Conservation (phyloP, 169 alveolate genomes). For the Plasmodium malariae region DNA sequence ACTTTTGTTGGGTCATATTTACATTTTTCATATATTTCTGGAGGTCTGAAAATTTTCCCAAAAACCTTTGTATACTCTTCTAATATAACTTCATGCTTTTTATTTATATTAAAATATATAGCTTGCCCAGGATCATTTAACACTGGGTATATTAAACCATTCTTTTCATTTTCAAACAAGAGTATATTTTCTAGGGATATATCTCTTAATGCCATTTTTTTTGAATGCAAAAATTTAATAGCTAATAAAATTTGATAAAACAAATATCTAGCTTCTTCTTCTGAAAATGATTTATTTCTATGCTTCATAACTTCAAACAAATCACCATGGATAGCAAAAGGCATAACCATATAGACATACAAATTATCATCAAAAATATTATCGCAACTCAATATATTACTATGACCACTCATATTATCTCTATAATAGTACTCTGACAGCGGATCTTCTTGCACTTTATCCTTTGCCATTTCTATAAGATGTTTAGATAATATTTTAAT, state of each 20-base stretch:
- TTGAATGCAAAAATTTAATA: slow-evolving; percentile 73
- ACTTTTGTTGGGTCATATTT: slow-evolving; percentile 85
- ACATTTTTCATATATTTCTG: slow-evolving; percentile 81
- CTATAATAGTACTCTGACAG: slow-evolving; percentile 63
- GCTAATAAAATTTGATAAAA: slow-evolving; percentile 78
- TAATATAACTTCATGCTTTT: slow-evolving; percentile 33
- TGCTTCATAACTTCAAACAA: slow-evolving; percentile 81
- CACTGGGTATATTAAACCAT: slow-evolving; percentile 80
- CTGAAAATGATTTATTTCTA: slow-evolving; percentile 76
- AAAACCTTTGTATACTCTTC: slow-evolving; percentile 76
- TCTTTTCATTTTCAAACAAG: slow-evolving; percentile 80
- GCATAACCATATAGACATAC: slow-evolving; percentile 77
- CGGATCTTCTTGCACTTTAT: slow-evolving; percentile 65
- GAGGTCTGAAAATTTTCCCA: slow-evolving; percentile 88
- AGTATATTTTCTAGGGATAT: slow-evolving; percentile 84
- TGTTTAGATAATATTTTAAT: slow-evolving; percentile 58
- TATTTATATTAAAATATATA: slow-evolving; percentile 42
- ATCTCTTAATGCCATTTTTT: slow-evolving; percentile 78
- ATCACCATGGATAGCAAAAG: slow-evolving; percentile 81
- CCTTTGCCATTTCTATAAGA: slow-evolving; percentile 58
- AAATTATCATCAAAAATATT: slow-evolving; percentile 44
- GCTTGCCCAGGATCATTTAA: slow-evolving; percentile 89
- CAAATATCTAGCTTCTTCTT: slow-evolving; percentile 80
- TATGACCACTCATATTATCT: slow-evolving; percentile 72
- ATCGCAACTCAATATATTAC: slow-evolving; percentile 62